Base-by-base conservation (phyloP, 139 green algal species). In the Chlamydomonas eustigma region DNA sequence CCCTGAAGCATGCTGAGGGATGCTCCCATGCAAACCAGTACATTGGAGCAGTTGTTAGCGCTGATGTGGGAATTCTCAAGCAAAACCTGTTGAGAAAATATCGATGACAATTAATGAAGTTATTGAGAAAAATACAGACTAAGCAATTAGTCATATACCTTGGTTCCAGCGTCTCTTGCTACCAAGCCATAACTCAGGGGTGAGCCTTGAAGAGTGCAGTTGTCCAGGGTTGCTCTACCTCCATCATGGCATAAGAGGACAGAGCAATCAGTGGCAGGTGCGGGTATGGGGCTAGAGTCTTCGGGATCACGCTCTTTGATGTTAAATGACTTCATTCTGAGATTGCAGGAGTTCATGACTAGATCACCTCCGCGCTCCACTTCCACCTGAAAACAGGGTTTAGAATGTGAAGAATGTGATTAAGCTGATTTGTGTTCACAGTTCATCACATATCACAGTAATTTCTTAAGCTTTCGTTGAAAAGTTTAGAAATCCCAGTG, bases 291-390 rank as follows among this genome's bases (percentile, higher is more conserved):
- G n/a, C n/a, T n/a, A 18, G 44, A 18, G 12, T 28, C 44, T 58
- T 58, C 18, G 44, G 44, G 44, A 12, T 12, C 12, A 12, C 12
- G 44, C 44, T 58, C 44, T 58, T 58, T 58, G 44, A 12, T 58
- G 44, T 18, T 18, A 58, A 18, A 18, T 12, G 44, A 28, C 44
- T 58, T 58, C 44, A 58, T 58, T 12, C 12, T 18, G 18, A 58
- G 44, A 58, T 58, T 58, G 44, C 44, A 58, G 44, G 44, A 58
- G 12, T 58, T 58, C 44, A 58, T 58, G 44, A 58, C 44, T 58
- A 58, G 44, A 18, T 58, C 44, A 58, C 44, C 44, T 58, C 44
- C 44, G 44, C 18, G 12, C 12, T 18, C 12, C 44, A 58, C 44
- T 18, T 58, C 44, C 12, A 58, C 44, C 44, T 58, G 44, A 12